Evolutionary conservation across 148 eudicot species (phyloP), one percentile per base, ranked within the genome.

Genomic region (Cornus florida): DNA sequence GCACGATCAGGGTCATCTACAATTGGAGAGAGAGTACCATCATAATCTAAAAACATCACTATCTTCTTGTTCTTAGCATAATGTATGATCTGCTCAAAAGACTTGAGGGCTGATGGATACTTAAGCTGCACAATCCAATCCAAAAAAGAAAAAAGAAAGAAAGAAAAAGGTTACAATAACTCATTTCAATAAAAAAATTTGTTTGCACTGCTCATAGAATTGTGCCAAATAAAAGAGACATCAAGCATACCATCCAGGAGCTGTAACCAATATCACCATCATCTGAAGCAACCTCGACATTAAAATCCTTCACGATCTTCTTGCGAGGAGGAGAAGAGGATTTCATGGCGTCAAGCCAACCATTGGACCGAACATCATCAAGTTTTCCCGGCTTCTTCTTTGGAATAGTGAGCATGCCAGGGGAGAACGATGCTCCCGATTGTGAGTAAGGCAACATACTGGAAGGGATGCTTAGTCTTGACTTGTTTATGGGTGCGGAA

Each of bases 1-100:
- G 98, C 98, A 75, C 91, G 86, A 86, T 94, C 98, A 78, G 97
- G 97, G 76, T 94, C 95, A 80, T 92, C 90, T 0, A 94, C 98
- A 14, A 94, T 94, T 5, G 98, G 98, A 31, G 97, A 88, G 35
- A 94, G 94, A 28, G 98, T 94, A 16, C 97, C 98, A 41, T 94
- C 98, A 82, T 94, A 94, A 83, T 94, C 98, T 84, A 92, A 78
- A 79, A 94, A 94, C 24, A 94, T 59, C 43, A 91, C 98, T 48
- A 94, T 82, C 87, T 86, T 91, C 79, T 86, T 92, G 38, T 84
- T 81, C 80, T 80, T 82, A 5, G 90, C 95, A 24, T 75, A 71
- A 11, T 71, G 68, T 56, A 69, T 74, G 53, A 94, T 88, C 74
- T 73, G 64, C 72, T 84, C 90, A 62, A 94, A 90, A 62, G 88